These are phyloP conservation scores for Microsporum ferrugineum DNA, from an alignment of 2,329 filamentous ascomycete species.

Conservation along the genomic window DNA sequence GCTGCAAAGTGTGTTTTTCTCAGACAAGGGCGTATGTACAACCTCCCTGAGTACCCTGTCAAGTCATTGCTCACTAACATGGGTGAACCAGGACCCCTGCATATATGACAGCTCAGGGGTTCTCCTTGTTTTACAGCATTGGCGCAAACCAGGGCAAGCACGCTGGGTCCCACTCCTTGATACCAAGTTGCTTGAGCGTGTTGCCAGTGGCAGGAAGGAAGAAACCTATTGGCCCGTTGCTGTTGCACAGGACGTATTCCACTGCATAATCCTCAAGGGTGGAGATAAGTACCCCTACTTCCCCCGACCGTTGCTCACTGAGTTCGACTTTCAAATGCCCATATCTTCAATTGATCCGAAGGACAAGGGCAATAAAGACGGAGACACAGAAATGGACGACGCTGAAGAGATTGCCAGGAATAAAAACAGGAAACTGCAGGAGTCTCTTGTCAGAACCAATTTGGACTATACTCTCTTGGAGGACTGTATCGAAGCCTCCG, in stretches of 20 bases:
- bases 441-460: constrained; percentile 64
- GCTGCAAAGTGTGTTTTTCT: constrained; percentile 80
- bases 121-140: constrained; percentile 76
- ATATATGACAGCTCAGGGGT: constrained; percentile 92
- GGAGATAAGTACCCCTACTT: constrained; percentile 89
- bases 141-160: constrained; percentile 74
- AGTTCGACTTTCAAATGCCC: constrained; percentile 86
- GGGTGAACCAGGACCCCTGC: constrained; percentile 60
- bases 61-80: constrained; percentile 7
- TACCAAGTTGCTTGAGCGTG: constrained; percentile 68
- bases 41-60: not conserved
- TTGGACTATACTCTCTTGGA: constrained; percentile 62
- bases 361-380: constrained; percentile 26
- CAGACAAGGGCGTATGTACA: constrained; percentile 63
- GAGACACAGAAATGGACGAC: constrained; percentile 28
- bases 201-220: constrained; percentile 72
- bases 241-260: constrained; percentile 81
- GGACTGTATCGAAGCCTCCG: constrained; percentile 60
- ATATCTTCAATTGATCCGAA: constrained; percentile 47
- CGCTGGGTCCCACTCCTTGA: constrained; percentile 88
- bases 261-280: constrained; percentile 98
- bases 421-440: constrained; percentile 55
- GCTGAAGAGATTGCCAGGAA: constrained; percentile 39
- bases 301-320: constrained; percentile 74
- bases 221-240: constrained; percentile 94